These are phyloP conservation scores for Gamarada debralockiae DNA, from an alignment of 495 filamentous ascomycete genomes.

Conservation along the genomic window DNA sequence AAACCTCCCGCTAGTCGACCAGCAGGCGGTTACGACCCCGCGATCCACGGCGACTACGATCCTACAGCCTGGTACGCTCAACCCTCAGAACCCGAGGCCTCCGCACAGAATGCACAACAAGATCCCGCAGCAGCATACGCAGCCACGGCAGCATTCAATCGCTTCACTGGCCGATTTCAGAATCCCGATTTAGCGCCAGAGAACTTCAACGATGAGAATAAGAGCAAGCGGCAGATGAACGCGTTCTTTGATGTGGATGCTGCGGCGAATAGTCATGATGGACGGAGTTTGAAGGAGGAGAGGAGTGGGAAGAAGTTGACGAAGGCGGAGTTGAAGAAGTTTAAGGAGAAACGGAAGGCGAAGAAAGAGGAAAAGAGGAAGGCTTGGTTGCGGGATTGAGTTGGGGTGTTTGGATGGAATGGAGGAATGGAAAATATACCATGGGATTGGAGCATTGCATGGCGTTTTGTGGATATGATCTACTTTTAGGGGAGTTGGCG, in stretches of 20 bases:
- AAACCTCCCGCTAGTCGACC: constrained; percentile 28
- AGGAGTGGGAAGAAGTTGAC: constrained; percentile 81
- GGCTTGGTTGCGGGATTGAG: constrained; percentile 85
- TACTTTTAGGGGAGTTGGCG: not conserved
- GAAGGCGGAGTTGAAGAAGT: constrained; percentile 75
- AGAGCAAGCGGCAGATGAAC: constrained; percentile 83
- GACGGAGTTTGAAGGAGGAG: constrained; percentile 88
- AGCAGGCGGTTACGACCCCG: constrained; percentile 83
- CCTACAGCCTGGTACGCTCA: constrained; percentile 89
- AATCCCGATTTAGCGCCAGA: constrained; percentile 57
- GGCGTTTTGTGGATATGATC: not conserved
- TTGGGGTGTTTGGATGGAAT: not conserved
- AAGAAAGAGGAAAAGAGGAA: constrained; percentile 93
- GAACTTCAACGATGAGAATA: constrained; percentile 83
- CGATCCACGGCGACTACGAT: constrained; percentile 94
- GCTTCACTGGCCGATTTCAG: constrained; percentile 89
- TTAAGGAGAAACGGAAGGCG: constrained; percentile 63
- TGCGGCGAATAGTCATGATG: constrained; percentile 89
- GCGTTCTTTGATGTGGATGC: constrained; percentile 98
- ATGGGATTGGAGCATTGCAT: not conserved
- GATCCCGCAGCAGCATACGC: constrained; percentile 42
- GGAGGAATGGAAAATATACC: not conserved
- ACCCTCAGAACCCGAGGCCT: constrained; percentile 23
- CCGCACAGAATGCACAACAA: constrained; percentile 2
- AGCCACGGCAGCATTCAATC: constrained; percentile 77